Evolutionary conservation across 2,329 filamentous ascomycete genomes (phyloP).

Genomic region (Fusarium longipes): DNA sequence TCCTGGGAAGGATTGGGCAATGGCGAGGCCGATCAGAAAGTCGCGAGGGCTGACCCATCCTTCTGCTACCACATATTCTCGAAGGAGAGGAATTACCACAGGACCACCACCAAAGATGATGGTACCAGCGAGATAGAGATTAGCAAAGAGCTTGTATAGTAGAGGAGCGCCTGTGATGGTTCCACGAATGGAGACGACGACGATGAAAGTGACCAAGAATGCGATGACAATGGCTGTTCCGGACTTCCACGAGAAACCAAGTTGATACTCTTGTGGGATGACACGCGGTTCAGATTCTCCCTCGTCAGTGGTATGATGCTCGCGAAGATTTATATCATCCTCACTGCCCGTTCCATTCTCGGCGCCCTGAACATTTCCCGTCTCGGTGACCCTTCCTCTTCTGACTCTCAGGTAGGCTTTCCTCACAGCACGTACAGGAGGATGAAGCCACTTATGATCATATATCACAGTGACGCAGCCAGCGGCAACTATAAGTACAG

Average conservation of each 20-base stretch:
- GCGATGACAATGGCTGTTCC: slow-evolving; percentile 55
- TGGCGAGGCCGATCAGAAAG: slow-evolving; percentile 77
- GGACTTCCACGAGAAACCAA: slow-evolving; percentile 59
- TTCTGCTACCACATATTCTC: slow-evolving; percentile 72
- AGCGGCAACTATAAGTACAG: slow-evolving; percentile 56
- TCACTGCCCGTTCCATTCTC: not conserved
- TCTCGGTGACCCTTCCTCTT: fast-evolving
- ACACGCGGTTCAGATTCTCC: slow-evolving; percentile 35
- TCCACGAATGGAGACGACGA: slow-evolving; percentile 64
- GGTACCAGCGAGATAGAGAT: slow-evolving; percentile 79
- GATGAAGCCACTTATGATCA: slow-evolving; percentile 55
- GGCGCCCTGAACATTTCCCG: fast-evolving
- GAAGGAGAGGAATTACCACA: slow-evolving; percentile 72
- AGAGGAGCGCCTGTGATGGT: slow-evolving; percentile 56
- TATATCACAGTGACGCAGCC: not conserved
- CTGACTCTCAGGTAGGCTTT: fast-evolving
- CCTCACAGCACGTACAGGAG: slow-evolving; percentile 8
- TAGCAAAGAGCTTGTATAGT: slow-evolving; percentile 72
- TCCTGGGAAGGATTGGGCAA: slow-evolving; percentile 75
- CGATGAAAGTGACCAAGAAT: slow-evolving; percentile 68
- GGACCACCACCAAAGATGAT: slow-evolving; percentile 74
- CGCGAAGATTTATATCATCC: not conserved
- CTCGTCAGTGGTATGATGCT: fast-evolving
- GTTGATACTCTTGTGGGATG: slow-evolving; percentile 49
- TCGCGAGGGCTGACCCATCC: slow-evolving; percentile 78